phyloP scores from a whole-genome alignment of 768 basidiomycete species.

The Hericium coralloides region DNA sequence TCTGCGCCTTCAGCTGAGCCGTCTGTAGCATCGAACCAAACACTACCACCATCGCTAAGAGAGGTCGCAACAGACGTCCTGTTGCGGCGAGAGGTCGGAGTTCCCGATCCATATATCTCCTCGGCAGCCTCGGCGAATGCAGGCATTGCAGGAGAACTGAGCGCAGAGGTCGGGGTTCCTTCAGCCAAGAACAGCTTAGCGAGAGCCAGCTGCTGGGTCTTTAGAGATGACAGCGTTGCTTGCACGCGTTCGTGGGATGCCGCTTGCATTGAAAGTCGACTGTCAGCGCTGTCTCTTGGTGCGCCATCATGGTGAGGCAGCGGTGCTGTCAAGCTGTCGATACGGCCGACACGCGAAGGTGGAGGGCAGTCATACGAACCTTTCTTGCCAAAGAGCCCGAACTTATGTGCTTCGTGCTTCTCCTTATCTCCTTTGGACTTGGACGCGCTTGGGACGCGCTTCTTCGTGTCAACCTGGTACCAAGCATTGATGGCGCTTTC shows the following conservation, averaged over 20 bases:
- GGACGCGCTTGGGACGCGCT: slow-evolving; percentile 19
- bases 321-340: too few relatives aligned
- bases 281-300: too few relatives aligned
- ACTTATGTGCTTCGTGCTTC: slow-evolving; percentile 37
- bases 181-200: slow-evolving; percentile 26
- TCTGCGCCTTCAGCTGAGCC: slow-evolving; percentile 44
- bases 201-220: slow-evolving; percentile 48
- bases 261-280: too few relatives aligned
- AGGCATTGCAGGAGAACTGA: slow-evolving; percentile 17
- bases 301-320: too few relatives aligned
- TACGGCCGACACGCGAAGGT: not conserved
- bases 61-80: slow-evolving; percentile 19
- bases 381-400: slow-evolving; percentile 15
- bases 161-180: slow-evolving; percentile 14
- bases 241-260: slow-evolving; percentile 34
- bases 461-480: slow-evolving; percentile 29
- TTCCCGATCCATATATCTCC: slow-evolving; percentile 30
- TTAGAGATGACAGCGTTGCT: slow-evolving; percentile 42
- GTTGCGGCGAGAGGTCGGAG: slow-evolving; percentile 9
- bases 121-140: slow-evolving; percentile 36
- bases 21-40: slow-evolving; percentile 77
- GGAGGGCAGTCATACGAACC: slow-evolving; percentile 3
- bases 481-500: slow-evolving; percentile 44
- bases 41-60: slow-evolving; percentile 23
- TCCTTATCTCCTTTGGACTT: slow-evolving; percentile 37